Evolutionary conservation across 305 asterid genomes (phyloP).

Genomic region (Nicotiana rustica): DNA sequence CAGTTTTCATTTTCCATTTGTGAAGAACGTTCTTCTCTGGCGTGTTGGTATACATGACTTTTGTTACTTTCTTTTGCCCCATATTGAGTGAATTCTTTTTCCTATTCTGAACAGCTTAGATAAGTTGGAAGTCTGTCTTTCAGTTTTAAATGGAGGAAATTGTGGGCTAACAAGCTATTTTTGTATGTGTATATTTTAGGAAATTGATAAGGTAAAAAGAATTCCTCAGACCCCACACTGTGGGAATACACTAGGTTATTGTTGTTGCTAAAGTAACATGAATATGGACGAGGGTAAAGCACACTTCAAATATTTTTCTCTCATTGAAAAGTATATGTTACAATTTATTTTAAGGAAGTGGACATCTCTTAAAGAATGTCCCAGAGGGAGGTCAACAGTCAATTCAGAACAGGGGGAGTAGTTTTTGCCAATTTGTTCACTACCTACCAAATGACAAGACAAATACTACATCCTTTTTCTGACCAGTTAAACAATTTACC

Average conservation of each 20-base stretch:
- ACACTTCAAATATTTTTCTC: not conserved
- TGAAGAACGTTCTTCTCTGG: slow-evolving; percentile 28
- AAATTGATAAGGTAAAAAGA: not conserved
- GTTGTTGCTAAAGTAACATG: too few species aligned
- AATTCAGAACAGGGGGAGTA: slow-evolving; percentile 23
- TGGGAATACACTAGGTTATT: too few species aligned
- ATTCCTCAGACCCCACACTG: too few species aligned
- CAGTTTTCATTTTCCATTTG: slow-evolving; percentile 1
- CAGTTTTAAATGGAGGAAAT: slow-evolving; percentile 23
- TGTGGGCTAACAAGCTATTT: slow-evolving; percentile 4
- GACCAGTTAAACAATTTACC: too few species aligned
- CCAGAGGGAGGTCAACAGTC: not conserved
- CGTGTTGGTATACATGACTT: not conserved
- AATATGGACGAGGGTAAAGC: slow-evolving; percentile 1
- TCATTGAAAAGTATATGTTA: not conserved
- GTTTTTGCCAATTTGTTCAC: slow-evolving; percentile 16
- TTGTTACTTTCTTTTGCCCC: slow-evolving; percentile 27
- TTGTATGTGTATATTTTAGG: not conserved
- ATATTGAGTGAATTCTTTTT: slow-evolving; percentile 38
- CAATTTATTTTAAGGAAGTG: not conserved
- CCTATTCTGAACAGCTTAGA: slow-evolving; percentile 35
- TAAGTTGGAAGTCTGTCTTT: slow-evolving; percentile 22
- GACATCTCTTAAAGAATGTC: not conserved
- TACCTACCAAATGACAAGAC: not conserved
- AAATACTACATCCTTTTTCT: not conserved